Base-by-base conservation (phyloP, 1,284 basidiomycete genomes). In the Schizopora paradoxa region DNA sequence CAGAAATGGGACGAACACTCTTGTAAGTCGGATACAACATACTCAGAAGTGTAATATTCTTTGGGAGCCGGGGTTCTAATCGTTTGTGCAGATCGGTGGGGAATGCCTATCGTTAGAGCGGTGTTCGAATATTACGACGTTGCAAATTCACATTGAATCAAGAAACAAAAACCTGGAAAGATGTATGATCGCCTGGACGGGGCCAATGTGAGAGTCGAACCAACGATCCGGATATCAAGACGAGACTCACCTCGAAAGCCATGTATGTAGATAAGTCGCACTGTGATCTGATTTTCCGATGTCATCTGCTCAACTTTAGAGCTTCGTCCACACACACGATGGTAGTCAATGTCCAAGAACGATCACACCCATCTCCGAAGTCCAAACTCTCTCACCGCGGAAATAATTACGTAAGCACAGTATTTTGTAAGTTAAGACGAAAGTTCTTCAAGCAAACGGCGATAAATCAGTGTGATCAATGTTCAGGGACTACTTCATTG, bases 161-260 rank as follows among this genome's bases (percentile, higher is more conserved):
- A 23, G 16, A 7, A 21, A 22, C n/a, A 11, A 28, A 46, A 14
- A 44, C 44, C 43, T 61, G 59, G 45, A 62, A 62, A 6, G 58
- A 56, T 10, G 59, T 62, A 47, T 62, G 60, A 39, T 62, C 60
- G 27, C 60, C 56, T 57, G n/a, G n/a, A n/a, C n/a, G n/a, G n/a
- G 22, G 13, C 13, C 27, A 4, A 25, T 45, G 28, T 26, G 35
- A 45, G 29, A 28, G 31, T 26, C 18, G 18, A 25, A 25, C 6
- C 10, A 41, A 27, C 31, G 25, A 33, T 29, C 11, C 4, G 37
- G 23, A 28, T 22, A 18, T 19, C 16, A 16, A 11, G 29, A 29
- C 14, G 28, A 6, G 3, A 38, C 48, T 16, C 38, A 55, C 55
- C 60, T 45, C 53, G 54, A 48, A 60, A 62, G 1, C 60, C 60